Evolutionary conservation across 1,139 yeast genomes (phyloP), one percentile per base, ranked within the genome.

Genomic region (Blastobotrys buckinghamii): DNA sequence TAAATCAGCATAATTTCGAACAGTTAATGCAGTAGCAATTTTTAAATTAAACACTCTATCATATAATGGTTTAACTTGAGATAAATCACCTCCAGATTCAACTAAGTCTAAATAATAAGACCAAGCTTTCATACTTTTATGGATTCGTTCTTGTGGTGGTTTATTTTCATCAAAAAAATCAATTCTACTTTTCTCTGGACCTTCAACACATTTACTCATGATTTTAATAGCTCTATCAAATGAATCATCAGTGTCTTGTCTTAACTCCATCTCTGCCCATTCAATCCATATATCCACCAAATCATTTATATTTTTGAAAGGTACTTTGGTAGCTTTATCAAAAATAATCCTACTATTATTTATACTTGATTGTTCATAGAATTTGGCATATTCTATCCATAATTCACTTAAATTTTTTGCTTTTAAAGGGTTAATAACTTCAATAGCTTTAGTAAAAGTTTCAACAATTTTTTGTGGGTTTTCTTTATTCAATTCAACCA

Each of bases 191-290:
- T 50, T 49, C 41, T 67, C 61, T 1, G 82, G 81, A 1, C 71
- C 62, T n/a, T 58, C 60, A 5, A 84, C 67, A 0, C 85, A 82
- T 8, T 65, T 66, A 51, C 76, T 75, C 43, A 85, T 61, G 2
- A 86, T 70, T 15, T 69, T 65, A 7, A 81, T 59, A 0, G 94
- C 86, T 39, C 68, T 71, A 2, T 75, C 74, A 24, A 76, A 62
- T 2, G 22, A 16, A 36, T 36, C 39, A 19, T 16, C 39, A 45
- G 79, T 76, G 13, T 75, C 77, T 34, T 69, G 67, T n/a, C 73
- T 66, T 30, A 84, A 58, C 47, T 79, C 81, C 65, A 81, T 66
- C 53, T 84, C 87, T 20, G 84, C 73, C 96, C 97, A 89, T 38
- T 73, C 75, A 29, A 78, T 70, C 74, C 89, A 87, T 2, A 88